Evolutionary conservation across 2,329 filamentous ascomycete genomes (phyloP).

Genomic region (Macrophomina tecta): DNA sequence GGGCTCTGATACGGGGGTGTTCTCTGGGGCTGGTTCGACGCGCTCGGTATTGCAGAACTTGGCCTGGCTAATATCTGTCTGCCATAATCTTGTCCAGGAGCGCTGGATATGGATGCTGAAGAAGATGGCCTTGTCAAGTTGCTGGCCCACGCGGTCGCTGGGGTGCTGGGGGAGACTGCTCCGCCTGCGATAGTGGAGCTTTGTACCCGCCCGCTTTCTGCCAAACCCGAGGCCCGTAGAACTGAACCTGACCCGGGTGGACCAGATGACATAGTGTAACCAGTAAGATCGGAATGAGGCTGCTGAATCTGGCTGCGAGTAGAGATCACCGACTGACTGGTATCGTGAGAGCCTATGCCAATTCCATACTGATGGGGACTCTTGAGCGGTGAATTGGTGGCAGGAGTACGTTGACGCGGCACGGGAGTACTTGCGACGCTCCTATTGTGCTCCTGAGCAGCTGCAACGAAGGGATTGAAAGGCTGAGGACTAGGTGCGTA

Average conservation of each 20-base stretch:
- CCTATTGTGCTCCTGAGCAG: slow-evolving; percentile 16
- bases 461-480: slow-evolving; percentile 12
- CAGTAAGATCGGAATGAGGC: not conserved
- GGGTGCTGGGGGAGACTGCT: no score
- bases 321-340: not conserved
- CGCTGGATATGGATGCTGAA: not conserved
- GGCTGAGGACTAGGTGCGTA: not conserved
- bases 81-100: not conserved
- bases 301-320: not conserved
- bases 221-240: not conserved
- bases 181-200: not conserved
- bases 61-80: not conserved
- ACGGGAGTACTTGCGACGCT: slow-evolving; percentile 8
- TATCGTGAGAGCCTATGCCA: no score
- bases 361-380: not conserved
- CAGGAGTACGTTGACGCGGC: not conserved
- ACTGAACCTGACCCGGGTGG: no score
- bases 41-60: no score
- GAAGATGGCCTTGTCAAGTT: no score
- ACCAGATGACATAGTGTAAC: no score
- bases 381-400: not conserved
- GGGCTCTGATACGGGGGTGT: not conserved
- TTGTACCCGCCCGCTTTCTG: not conserved
- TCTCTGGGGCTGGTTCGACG: not conserved
- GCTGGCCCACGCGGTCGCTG: not conserved